Percentiles rank a stretch among this genome's conserved stretches.
Evolutionary conservation across 495 filamentous ascomycete species (phyloP).

Genomic region (Cudoniella acicularis): DNA sequence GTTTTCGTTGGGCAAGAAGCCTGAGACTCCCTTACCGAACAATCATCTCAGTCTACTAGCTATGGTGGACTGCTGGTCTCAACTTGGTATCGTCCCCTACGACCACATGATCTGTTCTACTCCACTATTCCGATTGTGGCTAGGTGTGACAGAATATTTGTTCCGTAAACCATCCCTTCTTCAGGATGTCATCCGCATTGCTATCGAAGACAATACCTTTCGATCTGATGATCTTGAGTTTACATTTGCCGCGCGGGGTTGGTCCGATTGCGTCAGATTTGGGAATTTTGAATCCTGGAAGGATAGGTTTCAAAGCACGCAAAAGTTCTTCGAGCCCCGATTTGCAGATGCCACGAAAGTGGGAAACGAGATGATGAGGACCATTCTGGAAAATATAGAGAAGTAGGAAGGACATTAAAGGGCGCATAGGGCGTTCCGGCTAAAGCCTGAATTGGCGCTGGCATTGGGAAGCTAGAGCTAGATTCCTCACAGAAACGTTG

Average conservation of each 20-base stretch:
- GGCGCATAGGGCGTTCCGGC: neutral
- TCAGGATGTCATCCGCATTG: constrained; percentile 80
- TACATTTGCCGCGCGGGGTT: constrained; percentile 91
- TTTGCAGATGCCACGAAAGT: constrained; percentile 81
- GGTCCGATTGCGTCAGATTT: constrained; percentile 88
- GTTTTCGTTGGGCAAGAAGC: constrained; percentile 72
- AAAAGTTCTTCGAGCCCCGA: constrained; percentile 83
- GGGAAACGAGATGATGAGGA: constrained; percentile 96
- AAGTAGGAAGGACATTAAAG: constrained; percentile 22
- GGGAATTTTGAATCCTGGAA: constrained; percentile 88
- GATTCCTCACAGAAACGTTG: neutral
- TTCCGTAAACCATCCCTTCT: constrained; percentile 83
- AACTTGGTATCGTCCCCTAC: constrained; percentile 88
- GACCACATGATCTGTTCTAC: constrained; percentile 99
- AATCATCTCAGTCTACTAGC: constrained; percentile 90
- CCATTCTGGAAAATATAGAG: constrained; percentile 79
- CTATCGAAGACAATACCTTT: constrained; percentile 83
- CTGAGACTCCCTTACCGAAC: constrained; percentile 62
- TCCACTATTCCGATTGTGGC: constrained; percentile 95
- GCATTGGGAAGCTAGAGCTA: neutral
- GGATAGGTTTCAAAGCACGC: constrained; percentile 83
- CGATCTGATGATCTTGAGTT: constrained; percentile 92
- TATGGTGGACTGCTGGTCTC: constrained; percentile 99
- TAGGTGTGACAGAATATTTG: constrained; percentile 94
- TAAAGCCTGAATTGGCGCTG: neutral